A percentile compares a stretch with the other conserved stretches of the same genome.
These are phyloP conservation scores for Neurospora sp. DNA, from an alignment of 2,329 filamentous ascomycete species.

Conservation along the genomic window DNA sequence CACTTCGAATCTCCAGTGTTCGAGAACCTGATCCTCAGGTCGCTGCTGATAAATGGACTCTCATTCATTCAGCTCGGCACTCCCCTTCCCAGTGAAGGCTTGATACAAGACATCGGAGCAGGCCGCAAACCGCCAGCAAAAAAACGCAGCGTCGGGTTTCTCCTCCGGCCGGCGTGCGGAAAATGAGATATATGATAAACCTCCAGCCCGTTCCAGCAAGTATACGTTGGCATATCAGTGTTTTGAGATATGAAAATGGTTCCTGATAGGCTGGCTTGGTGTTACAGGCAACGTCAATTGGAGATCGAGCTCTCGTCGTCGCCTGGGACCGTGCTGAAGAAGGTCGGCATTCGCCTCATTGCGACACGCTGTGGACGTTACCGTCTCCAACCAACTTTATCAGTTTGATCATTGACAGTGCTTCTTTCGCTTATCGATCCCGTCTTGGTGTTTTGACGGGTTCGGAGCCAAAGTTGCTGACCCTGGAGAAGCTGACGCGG, in stretches of 20 bases:
- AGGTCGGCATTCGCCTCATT: background rate
- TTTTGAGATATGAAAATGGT: background rate
- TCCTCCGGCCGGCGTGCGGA: background rate
- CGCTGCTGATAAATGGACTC: background rate
- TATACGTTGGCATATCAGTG: background rate
- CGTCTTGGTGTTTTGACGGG: background rate
- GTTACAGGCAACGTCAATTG: background rate
- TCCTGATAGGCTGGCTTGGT: background rate
- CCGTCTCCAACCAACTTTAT: background rate
- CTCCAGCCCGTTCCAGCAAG: background rate
- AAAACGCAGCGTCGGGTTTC: background rate
- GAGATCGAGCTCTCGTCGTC: background rate
- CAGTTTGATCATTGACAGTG: background rate
- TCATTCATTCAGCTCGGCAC: background rate
- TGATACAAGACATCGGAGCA: background rate
- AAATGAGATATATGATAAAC: background rate
- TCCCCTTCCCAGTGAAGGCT: background rate
- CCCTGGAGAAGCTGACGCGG: background rate
- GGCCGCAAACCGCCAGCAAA: background rate
- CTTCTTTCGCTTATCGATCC: background rate
- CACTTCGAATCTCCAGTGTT: background rate
- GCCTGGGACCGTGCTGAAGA: background rate
- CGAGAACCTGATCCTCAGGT: background rate
- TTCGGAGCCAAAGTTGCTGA: background rate
- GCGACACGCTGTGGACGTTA: background rate